Evolutionary conservation across 371 early-diverging fungal species (phyloP), one percentile per base, ranked within the genome.

Genomic region (Rhizomucor pusillus): DNA sequence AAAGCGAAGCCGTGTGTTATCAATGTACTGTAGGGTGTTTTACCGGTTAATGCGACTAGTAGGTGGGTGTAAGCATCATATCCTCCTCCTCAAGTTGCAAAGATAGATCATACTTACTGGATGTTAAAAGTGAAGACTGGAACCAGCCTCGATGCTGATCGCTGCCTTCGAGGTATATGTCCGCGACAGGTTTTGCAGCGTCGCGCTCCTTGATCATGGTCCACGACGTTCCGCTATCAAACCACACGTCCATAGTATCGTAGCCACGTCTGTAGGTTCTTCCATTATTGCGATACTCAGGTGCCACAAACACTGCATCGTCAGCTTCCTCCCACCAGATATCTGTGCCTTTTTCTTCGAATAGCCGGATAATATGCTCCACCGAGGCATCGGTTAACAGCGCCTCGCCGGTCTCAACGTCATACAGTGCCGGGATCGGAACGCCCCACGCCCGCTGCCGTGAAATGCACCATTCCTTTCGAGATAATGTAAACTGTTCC

Each of bases 121-220:
- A 89, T 11, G 95, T 91, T 40, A 96, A 76, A 44, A 96, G 78
- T 0, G 96, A 91, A 3, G 95, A 95, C 63, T 97, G 95, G 73
- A 98, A 98, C 98, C 98, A 98, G 13, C 97, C 98, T 47, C 98
- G 80, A 64, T 95, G 94, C 67, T 98, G 98, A 67, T 98, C 97
- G 52, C 90, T 86, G 9, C 98, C 98, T 69, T 94, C 96, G 1
- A 91, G 74, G 69, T 95, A 96, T 40, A 95, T 81, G 66, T 96
- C 97, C 0, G 96, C 93, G 16, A 86, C 62, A 43, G 71, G 75
- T 5, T 67, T 23, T 14, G 35, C 46, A 12, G 39, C n/a, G 22
- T 39, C 57, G 35, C 60, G 39, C 20, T 54, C 59, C 3, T 80
- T 70, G 5, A 91, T 69, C 72, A 85, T 75, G 6, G 85, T 84